Percentiles rank a stretch among this genome's conserved stretches.
phyloP scores from a whole-genome alignment of 495 filamentous ascomycete species.

The Tuber calosporum region DNA sequence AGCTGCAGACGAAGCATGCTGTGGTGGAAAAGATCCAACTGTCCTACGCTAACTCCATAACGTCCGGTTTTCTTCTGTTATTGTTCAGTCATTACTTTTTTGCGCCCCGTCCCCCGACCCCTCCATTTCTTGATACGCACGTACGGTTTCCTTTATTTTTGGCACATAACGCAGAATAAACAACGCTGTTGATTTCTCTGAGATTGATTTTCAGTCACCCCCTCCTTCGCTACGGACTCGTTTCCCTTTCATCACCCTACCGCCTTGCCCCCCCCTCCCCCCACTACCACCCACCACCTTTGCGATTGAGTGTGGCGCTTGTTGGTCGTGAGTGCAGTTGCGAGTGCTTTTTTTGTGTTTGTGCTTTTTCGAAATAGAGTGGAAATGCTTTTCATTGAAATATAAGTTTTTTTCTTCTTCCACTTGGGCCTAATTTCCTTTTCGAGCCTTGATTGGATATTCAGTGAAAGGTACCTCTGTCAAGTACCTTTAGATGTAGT shows the following conservation, averaged over 20 bases:
- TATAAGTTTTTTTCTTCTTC: slow-evolving; percentile 9
- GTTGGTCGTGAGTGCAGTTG: not conserved
- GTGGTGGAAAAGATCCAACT: slow-evolving; percentile 15
- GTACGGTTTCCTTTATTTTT: slow-evolving; percentile 27
- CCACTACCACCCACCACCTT: not conserved
- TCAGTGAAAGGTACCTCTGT: slow-evolving; percentile 4
- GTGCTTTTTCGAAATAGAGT: slow-evolving; percentile 7
- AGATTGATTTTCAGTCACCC: slow-evolving; percentile 20
- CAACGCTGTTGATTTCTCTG: slow-evolving; percentile 23
- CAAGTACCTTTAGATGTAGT: slow-evolving; percentile 30
- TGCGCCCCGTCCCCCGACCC: slow-evolving; percentile 32
- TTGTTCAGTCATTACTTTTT: slow-evolving; percentile 32
- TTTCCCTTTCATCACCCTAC: slow-evolving; percentile 2
- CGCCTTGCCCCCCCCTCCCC: slow-evolving; percentile 4
- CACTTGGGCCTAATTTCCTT: not conserved
- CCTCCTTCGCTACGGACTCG: slow-evolving; percentile 12
- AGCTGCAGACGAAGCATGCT: slow-evolving; percentile 33
- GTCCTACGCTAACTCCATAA: slow-evolving; percentile 30
- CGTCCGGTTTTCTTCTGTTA: slow-evolving; percentile 28
- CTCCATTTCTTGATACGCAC: slow-evolving; percentile 32
- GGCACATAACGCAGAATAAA: slow-evolving; percentile 35
- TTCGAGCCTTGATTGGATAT: slow-evolving; percentile 10
- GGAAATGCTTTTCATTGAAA: not conserved
- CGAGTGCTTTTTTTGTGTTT: slow-evolving; percentile 2
- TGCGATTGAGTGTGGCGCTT: slow-evolving; percentile 1